These are phyloP conservation scores for Aspergillus luchuensis DNA, from an alignment of 2,329 filamentous ascomycete species.

Conservation along the genomic window DNA sequence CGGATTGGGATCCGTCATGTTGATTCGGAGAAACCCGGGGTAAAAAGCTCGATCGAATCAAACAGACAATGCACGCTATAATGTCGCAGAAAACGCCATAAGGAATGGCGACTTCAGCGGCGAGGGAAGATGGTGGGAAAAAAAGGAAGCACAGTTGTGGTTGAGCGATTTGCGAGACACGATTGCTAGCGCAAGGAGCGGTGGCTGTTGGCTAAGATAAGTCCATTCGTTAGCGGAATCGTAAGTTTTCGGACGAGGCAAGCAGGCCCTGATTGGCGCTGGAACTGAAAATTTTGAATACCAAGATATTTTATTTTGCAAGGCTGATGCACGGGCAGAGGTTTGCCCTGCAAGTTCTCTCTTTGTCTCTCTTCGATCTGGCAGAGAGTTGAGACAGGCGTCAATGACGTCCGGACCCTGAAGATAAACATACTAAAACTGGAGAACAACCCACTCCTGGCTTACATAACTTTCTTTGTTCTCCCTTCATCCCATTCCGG, in stretches of 20 bases:
- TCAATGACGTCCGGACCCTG: neutral
- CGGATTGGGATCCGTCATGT: slow-evolving; percentile 33
- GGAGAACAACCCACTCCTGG: neutral
- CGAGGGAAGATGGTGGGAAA: neutral
- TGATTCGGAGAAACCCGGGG: slow-evolving; percentile 6
- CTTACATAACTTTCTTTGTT: neutral
- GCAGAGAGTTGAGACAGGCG: neutral
- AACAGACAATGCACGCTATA: slow-evolving; percentile 7
- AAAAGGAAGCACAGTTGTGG: neutral
- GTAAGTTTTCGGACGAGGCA: neutral
- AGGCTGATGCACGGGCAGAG: neutral
- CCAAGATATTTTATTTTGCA: neutral
- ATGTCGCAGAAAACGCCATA: neutral
- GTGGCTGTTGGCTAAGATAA: slow-evolving; percentile 23
- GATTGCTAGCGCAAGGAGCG: slow-evolving; percentile 26
- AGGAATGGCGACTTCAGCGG: neutral
- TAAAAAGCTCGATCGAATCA: slow-evolving; percentile 6
- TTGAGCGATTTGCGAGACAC: slow-evolving; percentile 11
- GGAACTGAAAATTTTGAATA: neutral
- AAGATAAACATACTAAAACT: neutral
- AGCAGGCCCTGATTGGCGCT: neutral
- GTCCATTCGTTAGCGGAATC: slow-evolving; percentile 15
- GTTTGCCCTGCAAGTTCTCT: neutral
- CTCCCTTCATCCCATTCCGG: neutral
- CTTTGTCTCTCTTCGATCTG: neutral